Evolutionary conservation across 495 filamentous ascomycete genomes (phyloP), one percentile per base, ranked within the genome.

Genomic region (Sporormia fimetaria): DNA sequence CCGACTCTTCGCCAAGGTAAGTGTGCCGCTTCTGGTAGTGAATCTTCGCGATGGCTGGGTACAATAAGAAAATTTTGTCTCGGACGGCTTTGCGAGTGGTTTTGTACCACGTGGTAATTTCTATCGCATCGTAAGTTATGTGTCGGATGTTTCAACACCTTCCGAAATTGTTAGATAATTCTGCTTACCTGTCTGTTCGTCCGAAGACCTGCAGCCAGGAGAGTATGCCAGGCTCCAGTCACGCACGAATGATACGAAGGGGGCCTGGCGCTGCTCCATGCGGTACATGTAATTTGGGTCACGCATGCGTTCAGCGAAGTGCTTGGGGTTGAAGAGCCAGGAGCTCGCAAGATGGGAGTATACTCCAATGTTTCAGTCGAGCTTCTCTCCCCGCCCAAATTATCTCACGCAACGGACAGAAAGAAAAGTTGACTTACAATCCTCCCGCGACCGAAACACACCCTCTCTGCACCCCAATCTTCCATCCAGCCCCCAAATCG

Each of bases 281-380:
- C 28, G 32, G 4, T 23, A 12, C 3, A 30, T n/a, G 21, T 25
- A 49, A 6, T 42, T 21, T 8, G 15, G 16, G 11, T 42, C 32
- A n/a, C 38, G 17, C 4, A 49, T 20, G 6, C 45, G 31, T 9
- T 23, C 21, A 12, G 32, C 32, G 18, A 42, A 49, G 26, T 49
- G 45, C 21, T 23, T 33, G 18, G 45, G 45, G 12, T 49, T 37
- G 45, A 49, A 49, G 25, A 49, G 6, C 39, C 26, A 37, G 3
- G 23, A 48, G 18, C n/a, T 17, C 1, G 44, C n/a, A n/a, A 48
- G 20, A 20, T 48, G 42, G 12, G 28, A 11, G 18, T 35, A 48
- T 6, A 48, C 43, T 47, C 17, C 14, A n/a, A 6, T 26, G 16
- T 10, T n/a, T 17, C 21, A 34, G 23, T 24, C 18, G 21, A 18